Evolutionary conservation across 768 basidiomycete genomes (phyloP), one percentile per base, ranked within the genome.

Genomic region (Russula compacta): DNA sequence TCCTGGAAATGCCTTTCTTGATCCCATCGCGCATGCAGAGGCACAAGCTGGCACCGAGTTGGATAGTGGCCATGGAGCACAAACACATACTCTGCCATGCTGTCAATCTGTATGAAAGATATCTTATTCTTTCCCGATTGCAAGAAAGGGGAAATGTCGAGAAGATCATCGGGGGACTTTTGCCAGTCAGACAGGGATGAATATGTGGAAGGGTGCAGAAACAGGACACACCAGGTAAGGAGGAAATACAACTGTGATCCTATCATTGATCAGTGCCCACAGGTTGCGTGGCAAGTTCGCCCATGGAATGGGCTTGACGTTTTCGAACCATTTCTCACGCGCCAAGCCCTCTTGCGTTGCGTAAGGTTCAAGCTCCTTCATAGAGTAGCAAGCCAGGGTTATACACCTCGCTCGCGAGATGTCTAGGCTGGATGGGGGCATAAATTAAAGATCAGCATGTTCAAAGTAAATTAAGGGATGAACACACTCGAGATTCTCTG

Each of bases 311-410:
- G 61, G 61, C 57, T 39, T 56, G 39, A 42, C 32, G n/a, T 63
- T 63, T 49, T 63, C 61, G 21, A 63, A 58, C 61, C 61, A 63
- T 48, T 49, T 38, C 14, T 63, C 61, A n/a, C 56, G 61, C 35
- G 15, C 8, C 9, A 43, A 10, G 39, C 11, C 33, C 6, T 10
- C 36, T 49, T 63, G 56, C 3, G 3, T 63, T 11, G 56, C 56
- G n/a, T 58, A 53, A 1, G 33, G 46, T 5, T 48, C 33, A n/a
- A 63, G 52, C 12, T 63, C 61, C 14, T 42, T 38, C 21, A 43
- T 51, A 15, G 32, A n/a, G 33, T 63, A 63, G 24, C 61, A 63
- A 1, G 56, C 61, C 6, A 63, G 43, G 2, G 61, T 39, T 35
- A 63, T 29, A 11, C 61, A 63, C 38, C 36, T 53, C n/a, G 40